Conservation (phyloP, 1,139 yeast species). For the Diutina catenulata region DNA sequence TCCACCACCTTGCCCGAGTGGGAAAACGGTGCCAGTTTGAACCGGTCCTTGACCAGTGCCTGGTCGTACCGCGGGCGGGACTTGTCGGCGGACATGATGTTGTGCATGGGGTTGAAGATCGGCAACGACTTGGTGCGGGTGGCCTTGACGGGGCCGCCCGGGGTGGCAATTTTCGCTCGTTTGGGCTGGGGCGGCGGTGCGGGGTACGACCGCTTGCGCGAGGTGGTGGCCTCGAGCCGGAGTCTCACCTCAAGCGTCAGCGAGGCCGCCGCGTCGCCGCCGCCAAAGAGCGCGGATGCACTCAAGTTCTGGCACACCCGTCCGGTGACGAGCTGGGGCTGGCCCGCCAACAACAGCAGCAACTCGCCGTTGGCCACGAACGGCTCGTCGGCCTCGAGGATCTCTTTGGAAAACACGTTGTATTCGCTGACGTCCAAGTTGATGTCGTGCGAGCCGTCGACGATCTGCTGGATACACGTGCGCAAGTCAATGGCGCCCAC, state of each 20-base stretch:
- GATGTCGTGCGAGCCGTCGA: conserved; percentile 48
- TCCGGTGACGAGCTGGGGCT: conserved; percentile 44
- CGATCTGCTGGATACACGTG: conserved; percentile 38
- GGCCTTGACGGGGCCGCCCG: conserved; percentile 37
- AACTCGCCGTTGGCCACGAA: conserved; percentile 62
- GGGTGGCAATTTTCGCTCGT: conserved; percentile 4
- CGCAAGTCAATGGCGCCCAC: conserved; percentile 48
- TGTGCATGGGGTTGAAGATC: conserved; percentile 34
- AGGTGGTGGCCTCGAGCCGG: conserved; percentile 32
- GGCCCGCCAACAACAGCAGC: conserved; percentile 26
- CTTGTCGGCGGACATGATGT: conserved; percentile 32
- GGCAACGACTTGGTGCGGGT: conserved; percentile 58
- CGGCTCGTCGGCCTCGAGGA: conserved; percentile 68
- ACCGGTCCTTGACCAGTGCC: conserved; percentile 32
- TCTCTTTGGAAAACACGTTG: conserved; percentile 61
- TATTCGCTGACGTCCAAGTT: conserved; percentile 39
- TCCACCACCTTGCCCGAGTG: conserved; percentile 25
- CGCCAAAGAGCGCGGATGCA: conserved; percentile 37
- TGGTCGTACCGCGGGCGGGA: conserved; percentile 27
- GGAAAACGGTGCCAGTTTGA: conserved; percentile 37
- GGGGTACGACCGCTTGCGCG: neutral
- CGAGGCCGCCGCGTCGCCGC: conserved; percentile 22
- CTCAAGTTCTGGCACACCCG: conserved; percentile 61
- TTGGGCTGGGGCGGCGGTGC: neutral
- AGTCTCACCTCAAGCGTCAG: conserved; percentile 59